Conservation (phyloP, 2,329 filamentous ascomycete species). For the Fusarium sp. region DNA sequence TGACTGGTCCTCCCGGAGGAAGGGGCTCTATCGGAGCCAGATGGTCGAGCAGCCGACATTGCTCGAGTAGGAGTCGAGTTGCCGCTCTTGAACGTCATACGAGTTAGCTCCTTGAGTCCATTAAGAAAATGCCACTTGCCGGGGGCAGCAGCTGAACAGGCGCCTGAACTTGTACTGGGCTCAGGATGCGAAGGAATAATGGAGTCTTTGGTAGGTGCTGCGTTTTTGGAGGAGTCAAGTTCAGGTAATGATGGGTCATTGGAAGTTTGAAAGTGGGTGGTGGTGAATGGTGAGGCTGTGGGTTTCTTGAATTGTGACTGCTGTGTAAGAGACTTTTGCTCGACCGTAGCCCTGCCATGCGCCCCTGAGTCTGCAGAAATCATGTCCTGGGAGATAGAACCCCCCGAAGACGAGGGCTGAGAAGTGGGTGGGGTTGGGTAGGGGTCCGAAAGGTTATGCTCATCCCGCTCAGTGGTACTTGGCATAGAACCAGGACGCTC, state of each 20-base stretch:
- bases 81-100: conserved; percentile 85
- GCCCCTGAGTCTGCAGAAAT: conserved; percentile 38
- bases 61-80: conserved; percentile 90
- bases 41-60: conserved; percentile 72
- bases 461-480: conserved; percentile 35
- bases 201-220: conserved; percentile 33
- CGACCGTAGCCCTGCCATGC: conserved; percentile 35
- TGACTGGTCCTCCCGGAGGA: conserved; percentile 51
- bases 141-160: conserved; percentile 50
- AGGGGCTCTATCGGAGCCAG: conserved; percentile 57
- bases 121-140: conserved; percentile 71
- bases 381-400: conserved; percentile 45
- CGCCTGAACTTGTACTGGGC: conserved; percentile 61
- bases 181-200: conserved; percentile 43
- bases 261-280: conserved; percentile 40
- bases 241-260: conserved; percentile 39
- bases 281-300: conserved; percentile 40
- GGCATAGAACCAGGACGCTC: conserved; percentile 36
- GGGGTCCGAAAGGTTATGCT: conserved; percentile 44
- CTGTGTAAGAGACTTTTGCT: conserved; percentile 35
- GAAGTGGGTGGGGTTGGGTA: conserved; percentile 70
- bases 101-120: conserved; percentile 88
- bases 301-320: conserved; percentile 35
- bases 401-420: conserved; percentile 52
- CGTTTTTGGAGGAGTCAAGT: conserved; percentile 29